These are phyloP conservation scores for Eimeria zaria DNA, from an alignment of 169 alveolate species.

Conservation along the genomic window DNA sequence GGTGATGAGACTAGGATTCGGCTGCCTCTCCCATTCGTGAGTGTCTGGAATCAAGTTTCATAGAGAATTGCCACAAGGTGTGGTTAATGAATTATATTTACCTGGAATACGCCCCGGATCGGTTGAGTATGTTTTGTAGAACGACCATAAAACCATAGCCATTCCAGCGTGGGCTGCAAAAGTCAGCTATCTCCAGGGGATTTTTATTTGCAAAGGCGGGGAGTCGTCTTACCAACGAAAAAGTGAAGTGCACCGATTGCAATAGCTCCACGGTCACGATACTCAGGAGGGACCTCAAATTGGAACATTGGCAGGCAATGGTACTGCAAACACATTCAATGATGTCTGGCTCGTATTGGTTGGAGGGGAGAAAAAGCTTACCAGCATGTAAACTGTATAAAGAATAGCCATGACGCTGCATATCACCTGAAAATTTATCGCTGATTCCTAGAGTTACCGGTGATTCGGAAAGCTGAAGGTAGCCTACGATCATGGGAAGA, in stretches of 20 bases:
- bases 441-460: background rate
- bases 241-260: conserved; percentile 74
- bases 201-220: background rate
- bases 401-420: conserved; percentile 67
- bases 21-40: conserved; percentile 78
- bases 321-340: conserved; percentile 54
- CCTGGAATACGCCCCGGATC: conserved; percentile 81
- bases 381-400: conserved; percentile 78
- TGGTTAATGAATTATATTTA: background rate
- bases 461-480: too few species aligned
- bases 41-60: conserved; percentile 32
- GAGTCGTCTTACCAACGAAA: conserved; percentile 55
- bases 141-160: conserved; percentile 81
- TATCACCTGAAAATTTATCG: conserved; percentile 55
- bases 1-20: conserved; percentile 30
- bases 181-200: background rate
- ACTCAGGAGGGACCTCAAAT: conserved; percentile 83
- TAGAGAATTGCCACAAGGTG: background rate
- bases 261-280: conserved; percentile 80
- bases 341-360: background rate
- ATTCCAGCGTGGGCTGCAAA: conserved; percentile 72
- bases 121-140: conserved; percentile 77
- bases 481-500: conserved; percentile 81
- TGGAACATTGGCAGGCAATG: conserved; percentile 82
- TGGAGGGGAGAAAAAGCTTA: conserved; percentile 3